These are phyloP conservation scores for Ceratobasidium sp. DNA, from an alignment of 1,284 basidiomycete genomes.

Conservation along the genomic window DNA sequence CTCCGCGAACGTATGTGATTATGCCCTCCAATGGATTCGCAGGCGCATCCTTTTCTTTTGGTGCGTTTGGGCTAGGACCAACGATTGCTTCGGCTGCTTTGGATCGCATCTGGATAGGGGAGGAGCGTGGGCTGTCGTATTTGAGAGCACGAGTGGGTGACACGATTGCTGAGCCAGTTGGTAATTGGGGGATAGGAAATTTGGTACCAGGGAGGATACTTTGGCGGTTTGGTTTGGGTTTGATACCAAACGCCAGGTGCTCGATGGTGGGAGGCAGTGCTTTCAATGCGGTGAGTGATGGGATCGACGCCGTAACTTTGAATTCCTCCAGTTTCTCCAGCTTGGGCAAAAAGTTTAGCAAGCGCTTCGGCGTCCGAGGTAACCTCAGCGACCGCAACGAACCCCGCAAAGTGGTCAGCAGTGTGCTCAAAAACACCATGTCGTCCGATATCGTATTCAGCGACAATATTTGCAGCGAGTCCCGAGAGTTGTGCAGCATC, in stretches of 20 bases:
- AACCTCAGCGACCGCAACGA: slow-evolving; percentile 16
- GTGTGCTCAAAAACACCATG: slow-evolving; percentile 8
- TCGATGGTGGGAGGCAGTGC: slow-evolving; percentile 23
- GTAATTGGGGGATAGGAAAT: neutral
- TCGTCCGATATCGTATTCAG: slow-evolving; percentile 11
- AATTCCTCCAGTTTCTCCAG: slow-evolving; percentile 29
- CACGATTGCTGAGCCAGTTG: slow-evolving; percentile 2
- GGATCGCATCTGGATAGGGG: slow-evolving; percentile 15
- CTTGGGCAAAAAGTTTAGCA: neutral
- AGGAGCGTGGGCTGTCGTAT: slow-evolving; percentile 12
- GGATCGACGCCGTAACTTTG: slow-evolving; percentile 28
- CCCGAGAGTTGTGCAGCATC: slow-evolving; percentile 25
- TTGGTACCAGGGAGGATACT: slow-evolving; percentile 7
- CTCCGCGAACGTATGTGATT: slow-evolving; percentile 26
- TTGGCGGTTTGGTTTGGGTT: slow-evolving; percentile 26
- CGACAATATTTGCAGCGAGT: slow-evolving; percentile 26
- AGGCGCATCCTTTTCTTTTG: neutral
- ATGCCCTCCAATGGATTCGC: slow-evolving; percentile 5
- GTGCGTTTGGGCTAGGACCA: slow-evolving; percentile 2
- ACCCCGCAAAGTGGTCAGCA: slow-evolving; percentile 16
- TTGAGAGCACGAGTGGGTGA: slow-evolving; percentile 9
- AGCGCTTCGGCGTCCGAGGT: slow-evolving; percentile 27
- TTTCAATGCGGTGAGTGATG: neutral
- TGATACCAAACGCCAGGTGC: slow-evolving; percentile 30
- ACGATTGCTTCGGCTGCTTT: slow-evolving; percentile 26